These are phyloP conservation scores for Liriodendron chinense DNA, from an alignment of 164 flowering plant species.

Conservation along the genomic window DNA sequence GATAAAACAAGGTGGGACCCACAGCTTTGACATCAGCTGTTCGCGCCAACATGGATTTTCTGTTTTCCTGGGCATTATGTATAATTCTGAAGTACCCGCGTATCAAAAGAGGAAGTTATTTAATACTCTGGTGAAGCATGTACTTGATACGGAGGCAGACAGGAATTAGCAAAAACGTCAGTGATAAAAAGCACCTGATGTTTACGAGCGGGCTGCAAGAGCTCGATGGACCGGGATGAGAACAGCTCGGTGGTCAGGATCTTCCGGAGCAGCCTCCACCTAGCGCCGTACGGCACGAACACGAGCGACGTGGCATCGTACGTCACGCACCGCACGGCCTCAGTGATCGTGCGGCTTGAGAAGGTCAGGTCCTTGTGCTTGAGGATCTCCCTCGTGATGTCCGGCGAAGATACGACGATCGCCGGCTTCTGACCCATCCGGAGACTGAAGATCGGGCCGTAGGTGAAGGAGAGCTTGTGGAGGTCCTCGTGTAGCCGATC, in stretches of 20 bases:
- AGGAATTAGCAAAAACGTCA: not conserved
- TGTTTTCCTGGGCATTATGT: no score
- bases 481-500: conserved; percentile 31
- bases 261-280: conserved; percentile 30
- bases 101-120: no score
- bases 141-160: no score
- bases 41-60: no score
- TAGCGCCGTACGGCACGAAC: conserved; percentile 28
- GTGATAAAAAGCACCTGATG: conserved; percentile 13
- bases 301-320: conserved; percentile 27
- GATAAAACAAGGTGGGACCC: no score
- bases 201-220: conserved; percentile 25
- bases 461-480: conserved; percentile 16
- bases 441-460: conserved; percentile 30
- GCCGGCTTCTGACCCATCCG: conserved; percentile 29
- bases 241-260: conserved; percentile 28
- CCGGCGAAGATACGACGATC: conserved; percentile 34
- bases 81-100: no score
- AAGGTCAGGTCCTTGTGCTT: conserved; percentile 25
- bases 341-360: conserved; percentile 34
- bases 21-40: no score
- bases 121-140: no score
- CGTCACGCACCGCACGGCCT: conserved; percentile 23
- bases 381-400: conserved; percentile 22
- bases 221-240: conserved; percentile 24